Percentiles rank a stretch among this genome's conserved stretches.
Conservation (phyloP, 768 basidiomycete species). For the Suillus subalutaceus region DNA sequence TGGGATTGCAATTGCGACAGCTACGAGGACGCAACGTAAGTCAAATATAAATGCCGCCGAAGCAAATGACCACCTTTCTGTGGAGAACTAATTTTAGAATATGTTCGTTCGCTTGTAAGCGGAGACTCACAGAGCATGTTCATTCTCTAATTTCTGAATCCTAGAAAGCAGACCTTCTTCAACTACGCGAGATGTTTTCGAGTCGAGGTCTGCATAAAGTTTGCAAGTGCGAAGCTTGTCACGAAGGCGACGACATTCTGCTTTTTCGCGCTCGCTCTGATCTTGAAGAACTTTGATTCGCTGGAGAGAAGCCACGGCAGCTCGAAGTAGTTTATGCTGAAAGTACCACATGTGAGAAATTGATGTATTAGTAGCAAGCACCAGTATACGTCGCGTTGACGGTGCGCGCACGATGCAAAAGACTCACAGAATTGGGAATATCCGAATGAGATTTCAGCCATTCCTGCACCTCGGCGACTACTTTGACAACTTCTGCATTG, state of each 20-base stretch:
- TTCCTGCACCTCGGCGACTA: constrained; percentile 49
- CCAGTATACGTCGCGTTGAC: not conserved
- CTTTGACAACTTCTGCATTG: constrained; percentile 37
- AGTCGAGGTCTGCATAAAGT: constrained; percentile 33
- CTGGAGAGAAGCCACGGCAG: constrained; percentile 37
- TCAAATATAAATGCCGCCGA: not conserved
- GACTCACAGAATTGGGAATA: constrained; percentile 40
- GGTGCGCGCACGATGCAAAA: constrained; percentile 2
- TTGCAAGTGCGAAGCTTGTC: constrained; percentile 34
- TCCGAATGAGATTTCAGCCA: constrained; percentile 49
- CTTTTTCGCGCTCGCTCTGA: constrained; percentile 32
- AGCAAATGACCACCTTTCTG: constrained; percentile 10
- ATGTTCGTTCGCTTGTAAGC: constrained; percentile 1
- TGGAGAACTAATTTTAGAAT: not conserved
- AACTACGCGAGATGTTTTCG: constrained; percentile 35
- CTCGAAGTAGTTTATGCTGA: constrained; percentile 36
- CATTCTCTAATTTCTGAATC: constrained; percentile 34
- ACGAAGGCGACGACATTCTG: constrained; percentile 35
- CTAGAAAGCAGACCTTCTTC: constrained; percentile 38
- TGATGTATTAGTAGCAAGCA: not conserved
- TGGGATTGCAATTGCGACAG: constrained; percentile 37
- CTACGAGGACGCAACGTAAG: constrained; percentile 28
- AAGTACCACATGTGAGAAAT: constrained; percentile 25
- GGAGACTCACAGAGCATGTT: constrained; percentile 29
- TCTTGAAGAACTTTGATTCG: constrained; percentile 42